Conservation (phyloP, 768 basidiomycete genomes). For the Tylopilus sp. region DNA sequence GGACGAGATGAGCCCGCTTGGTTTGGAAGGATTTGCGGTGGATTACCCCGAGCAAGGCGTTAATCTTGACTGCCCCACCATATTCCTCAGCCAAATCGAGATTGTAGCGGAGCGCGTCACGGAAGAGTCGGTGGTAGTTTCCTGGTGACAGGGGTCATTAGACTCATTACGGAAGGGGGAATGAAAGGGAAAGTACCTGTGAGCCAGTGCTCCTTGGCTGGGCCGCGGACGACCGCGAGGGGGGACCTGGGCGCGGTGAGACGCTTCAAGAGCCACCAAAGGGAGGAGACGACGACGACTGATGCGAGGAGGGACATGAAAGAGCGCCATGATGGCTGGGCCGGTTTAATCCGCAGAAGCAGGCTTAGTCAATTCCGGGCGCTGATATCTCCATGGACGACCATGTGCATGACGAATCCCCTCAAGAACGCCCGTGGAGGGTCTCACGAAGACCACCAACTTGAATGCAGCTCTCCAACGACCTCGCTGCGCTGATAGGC, state of each 20-base stretch:
- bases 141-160: constrained; percentile 17
- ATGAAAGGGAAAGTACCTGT: constrained; percentile 18
- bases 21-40: not conserved
- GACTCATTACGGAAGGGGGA: too few relatives aligned
- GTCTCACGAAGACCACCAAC: not conserved
- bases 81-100: constrained; percentile 28
- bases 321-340: too few relatives aligned
- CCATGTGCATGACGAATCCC: not conserved
- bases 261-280: constrained; percentile 18
- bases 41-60: constrained; percentile 35
- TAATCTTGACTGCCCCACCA: constrained; percentile 34
- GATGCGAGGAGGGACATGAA: constrained; percentile 5
- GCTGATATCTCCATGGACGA: too few relatives aligned
- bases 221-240: constrained; percentile 27
- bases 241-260: constrained; percentile 8
- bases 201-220: constrained; percentile 35
- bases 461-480: constrained; percentile 25
- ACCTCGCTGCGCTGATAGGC: constrained; percentile 36
- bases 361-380: not conserved
- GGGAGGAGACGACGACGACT: constrained; percentile 5
- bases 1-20: not conserved
- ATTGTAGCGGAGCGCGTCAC: constrained; percentile 33
- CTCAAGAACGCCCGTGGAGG: not conserved
- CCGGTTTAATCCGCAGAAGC: too few relatives aligned
- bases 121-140: constrained; percentile 31